Evolutionary conservation across 2,329 filamentous ascomycete genomes (phyloP).

Genomic region (Xylogone sp.): DNA sequence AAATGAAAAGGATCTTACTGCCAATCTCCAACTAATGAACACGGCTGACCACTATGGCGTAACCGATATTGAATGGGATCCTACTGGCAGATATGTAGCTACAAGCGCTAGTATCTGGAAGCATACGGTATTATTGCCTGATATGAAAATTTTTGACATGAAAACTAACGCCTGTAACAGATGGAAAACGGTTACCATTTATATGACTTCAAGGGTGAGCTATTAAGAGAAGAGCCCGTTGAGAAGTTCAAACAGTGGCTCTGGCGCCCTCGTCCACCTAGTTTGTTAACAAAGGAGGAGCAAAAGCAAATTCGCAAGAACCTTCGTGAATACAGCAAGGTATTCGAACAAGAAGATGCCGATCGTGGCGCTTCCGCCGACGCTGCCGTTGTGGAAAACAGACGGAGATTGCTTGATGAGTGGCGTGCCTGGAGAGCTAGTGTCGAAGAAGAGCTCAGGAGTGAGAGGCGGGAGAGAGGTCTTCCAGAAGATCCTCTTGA

Average conservation of each 20-base stretch:
- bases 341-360: conserved; percentile 93
- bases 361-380: conserved; percentile 93
- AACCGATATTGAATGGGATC: conserved; percentile 97
- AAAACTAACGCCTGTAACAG: conserved; percentile 41
- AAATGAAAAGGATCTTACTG: conserved; percentile 87
- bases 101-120: conserved; percentile 95
- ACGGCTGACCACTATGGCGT: conserved; percentile 94
- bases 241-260: conserved; percentile 98
- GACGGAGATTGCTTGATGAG: conserved; percentile 78
- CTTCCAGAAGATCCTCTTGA: conserved; percentile 63
- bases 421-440: conserved; percentile 82
- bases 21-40: conserved; percentile 93
- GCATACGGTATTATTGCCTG: conserved; percentile 65
- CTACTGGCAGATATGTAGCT: conserved; percentile 89
- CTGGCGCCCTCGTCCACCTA: conserved; percentile 88
- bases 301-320: conserved; percentile 98
- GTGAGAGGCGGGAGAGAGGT: conserved; percentile 67
- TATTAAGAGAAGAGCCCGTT: conserved; percentile 83
- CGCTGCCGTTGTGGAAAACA: conserved; percentile 85
- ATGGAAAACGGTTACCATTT: conserved; percentile 99
- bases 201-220: conserved; percentile 91
- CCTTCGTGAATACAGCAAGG: conserved; percentile 89
- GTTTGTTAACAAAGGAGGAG: conserved; percentile 93
- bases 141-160: not conserved
- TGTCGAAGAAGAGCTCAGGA: conserved; percentile 66